Evolutionary conservation across 331 rosid species (phyloP), one percentile per base, ranked within the genome.

Genomic region (Malus hybrid): DNA sequence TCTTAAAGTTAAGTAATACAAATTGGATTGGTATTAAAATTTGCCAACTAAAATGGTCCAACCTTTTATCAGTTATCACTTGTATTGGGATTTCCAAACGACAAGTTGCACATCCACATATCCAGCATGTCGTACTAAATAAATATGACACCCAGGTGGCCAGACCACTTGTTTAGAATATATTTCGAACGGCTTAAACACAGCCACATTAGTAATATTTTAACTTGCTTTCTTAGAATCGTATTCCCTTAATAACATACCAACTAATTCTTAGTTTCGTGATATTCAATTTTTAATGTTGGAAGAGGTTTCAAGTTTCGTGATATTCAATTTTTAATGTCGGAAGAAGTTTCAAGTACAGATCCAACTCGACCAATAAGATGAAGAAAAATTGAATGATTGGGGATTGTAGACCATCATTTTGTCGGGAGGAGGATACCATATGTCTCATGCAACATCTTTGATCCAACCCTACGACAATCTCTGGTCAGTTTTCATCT

Each of bases 341-440:
- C 6, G 1, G 15, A 15, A 50, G 8, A 50, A 4, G 6, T 15
- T 50, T 50, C 4, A 50, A 50, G 9, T 50, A 15, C 1, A 15
- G 8, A 50, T 50, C 56, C 56, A 15, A 1, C 56, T 50, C n/a
- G 56, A 2, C n/a, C n/a, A 50, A 36, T 3, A 72, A 60, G 60
- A 73, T 61, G 33, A 59, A 27, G 33, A 77, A 69, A 77, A 52
- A 65, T 52, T 19, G 72, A 46, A 60, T 66, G 64, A 46, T 24
- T 42, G 82, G 18, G 73, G 42, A 28, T 27, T 19, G 24, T 82
- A 73, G 57, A 33, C 91, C 90, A 80, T 75, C 74, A 57, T 20
- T 84, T 65, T 84, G 82, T 79, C 64, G 80, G 87, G 36, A 57
- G 89, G 60, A 50, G 77, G 77, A 72, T 73, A 68, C 82, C 76